These are phyloP conservation scores for Pestalotiopsis sp. DNA, from an alignment of 2,329 filamentous ascomycete genomes.

Conservation along the genomic window DNA sequence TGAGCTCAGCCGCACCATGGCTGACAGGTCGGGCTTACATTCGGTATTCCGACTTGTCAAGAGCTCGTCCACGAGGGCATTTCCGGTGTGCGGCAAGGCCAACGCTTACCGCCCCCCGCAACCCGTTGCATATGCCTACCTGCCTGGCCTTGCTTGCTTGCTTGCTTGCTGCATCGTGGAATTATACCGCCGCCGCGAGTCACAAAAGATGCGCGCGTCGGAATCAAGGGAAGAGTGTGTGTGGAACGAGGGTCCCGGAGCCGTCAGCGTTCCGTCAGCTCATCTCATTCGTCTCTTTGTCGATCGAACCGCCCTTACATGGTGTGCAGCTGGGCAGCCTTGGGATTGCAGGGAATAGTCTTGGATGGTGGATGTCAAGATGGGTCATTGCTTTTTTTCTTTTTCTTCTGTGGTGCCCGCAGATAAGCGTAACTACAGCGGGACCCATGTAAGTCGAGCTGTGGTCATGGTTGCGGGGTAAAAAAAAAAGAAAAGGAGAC, in stretches of 20 bases:
- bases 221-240: no score
- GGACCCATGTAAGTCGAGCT: not conserved
- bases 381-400: not conserved
- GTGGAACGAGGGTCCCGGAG: not conserved
- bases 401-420: not conserved
- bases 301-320: not conserved
- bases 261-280: not conserved
- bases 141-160: no score
- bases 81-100: not conserved
- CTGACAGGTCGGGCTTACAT: not conserved
- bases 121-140: no score
- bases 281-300: not conserved
- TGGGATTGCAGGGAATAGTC: not conserved
- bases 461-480: slow-evolving; percentile 3
- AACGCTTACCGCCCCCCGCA: not conserved
- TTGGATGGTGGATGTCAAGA: not conserved
- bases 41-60: not conserved
- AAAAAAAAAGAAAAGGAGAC: not conserved
- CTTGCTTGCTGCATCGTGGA: no score
- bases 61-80: not conserved
- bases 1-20: not conserved
- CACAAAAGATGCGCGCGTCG: no score
- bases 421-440: not conserved
- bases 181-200: no score
- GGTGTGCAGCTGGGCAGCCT: not conserved